phyloP scores from a whole-genome alignment of 371 early-diverging fungal species.

The Choanephora cucurbitarum region DNA sequence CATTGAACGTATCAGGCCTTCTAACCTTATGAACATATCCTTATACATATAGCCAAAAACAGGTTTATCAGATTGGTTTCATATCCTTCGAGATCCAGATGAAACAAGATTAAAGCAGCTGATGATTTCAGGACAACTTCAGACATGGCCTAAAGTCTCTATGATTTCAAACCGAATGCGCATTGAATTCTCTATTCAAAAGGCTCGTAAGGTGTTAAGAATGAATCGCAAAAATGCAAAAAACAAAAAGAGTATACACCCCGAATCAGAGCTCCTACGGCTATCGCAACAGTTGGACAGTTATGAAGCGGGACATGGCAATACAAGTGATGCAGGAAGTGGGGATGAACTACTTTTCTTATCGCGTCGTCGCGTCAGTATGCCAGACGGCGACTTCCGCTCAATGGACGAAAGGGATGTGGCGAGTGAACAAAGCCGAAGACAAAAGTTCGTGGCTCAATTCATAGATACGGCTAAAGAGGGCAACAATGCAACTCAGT shows the following conservation, averaged over 20 bases:
- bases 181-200: slow-evolving; percentile 70
- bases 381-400: slow-evolving; percentile 27
- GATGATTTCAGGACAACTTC: slow-evolving; percentile 61
- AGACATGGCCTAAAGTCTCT: slow-evolving; percentile 81
- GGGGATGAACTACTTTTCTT: slow-evolving; percentile 40
- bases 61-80: slow-evolving; percentile 63
- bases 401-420: slow-evolving; percentile 23
- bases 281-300: slow-evolving; percentile 6
- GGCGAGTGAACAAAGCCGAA: slow-evolving; percentile 27
- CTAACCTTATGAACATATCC: background rate
- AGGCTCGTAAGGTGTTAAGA: slow-evolving; percentile 34
- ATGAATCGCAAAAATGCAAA: background rate
- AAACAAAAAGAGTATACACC: slow-evolving; percentile 1
- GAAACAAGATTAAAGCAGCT: slow-evolving; percentile 56
- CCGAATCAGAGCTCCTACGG: slow-evolving; percentile 8
- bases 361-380: slow-evolving; percentile 37
- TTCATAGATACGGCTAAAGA: slow-evolving; percentile 61
- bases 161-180: slow-evolving; percentile 79
- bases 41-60: slow-evolving; percentile 65
- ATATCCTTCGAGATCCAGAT: slow-evolving; percentile 75
- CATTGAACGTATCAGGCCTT: background rate
- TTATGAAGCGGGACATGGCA: background rate
- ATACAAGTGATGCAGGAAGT: slow-evolving; percentile 35
- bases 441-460: slow-evolving; percentile 76
- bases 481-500: slow-evolving; percentile 3